Conservation (phyloP, 768 basidiomycete species). For the Hemileccinum rubropunctum region DNA sequence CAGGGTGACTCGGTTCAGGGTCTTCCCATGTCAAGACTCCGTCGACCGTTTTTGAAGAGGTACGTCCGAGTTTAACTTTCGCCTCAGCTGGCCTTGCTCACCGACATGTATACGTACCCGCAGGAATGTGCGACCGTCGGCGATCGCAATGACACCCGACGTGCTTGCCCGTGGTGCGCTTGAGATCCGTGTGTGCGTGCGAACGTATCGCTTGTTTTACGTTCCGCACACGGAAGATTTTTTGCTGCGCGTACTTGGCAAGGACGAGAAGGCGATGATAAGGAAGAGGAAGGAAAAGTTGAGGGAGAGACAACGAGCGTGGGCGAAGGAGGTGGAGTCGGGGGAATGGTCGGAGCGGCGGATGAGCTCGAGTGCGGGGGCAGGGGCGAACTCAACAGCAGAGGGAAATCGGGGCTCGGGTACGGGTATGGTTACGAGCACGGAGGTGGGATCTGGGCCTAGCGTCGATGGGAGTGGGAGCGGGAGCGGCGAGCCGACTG, state of each 20-base stretch:
- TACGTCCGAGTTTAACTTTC: constrained; percentile 27
- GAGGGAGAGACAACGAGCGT: constrained; percentile 10
- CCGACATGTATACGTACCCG: neutral
- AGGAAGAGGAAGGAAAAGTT: neutral
- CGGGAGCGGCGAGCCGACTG: neutral
- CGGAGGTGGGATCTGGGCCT: neutral
- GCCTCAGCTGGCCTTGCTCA: neutral
- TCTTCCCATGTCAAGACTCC: constrained; percentile 44
- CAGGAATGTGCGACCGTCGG: constrained; percentile 22
- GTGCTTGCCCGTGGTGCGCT: constrained; percentile 56
- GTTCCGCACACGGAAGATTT: constrained; percentile 28
- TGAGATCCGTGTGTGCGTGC: constrained; percentile 82
- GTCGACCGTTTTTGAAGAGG: constrained; percentile 67
- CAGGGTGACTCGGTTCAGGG: constrained; percentile 61
- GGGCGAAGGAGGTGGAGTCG: constrained; percentile 14
- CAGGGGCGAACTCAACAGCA: neutral
- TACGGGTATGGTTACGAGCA: neutral
- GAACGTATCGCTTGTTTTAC: constrained; percentile 27
- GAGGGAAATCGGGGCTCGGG: neutral
- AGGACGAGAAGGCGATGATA: constrained; percentile 8
- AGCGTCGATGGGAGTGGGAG: neutral
- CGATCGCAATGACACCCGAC: constrained; percentile 36
- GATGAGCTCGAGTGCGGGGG: neutral
- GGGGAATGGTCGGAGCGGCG: constrained; percentile 13
- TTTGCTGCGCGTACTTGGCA: constrained; percentile 8